Percentiles rank a stretch among this genome's conserved stretches.
phyloP scores from a whole-genome alignment of 2,329 filamentous ascomycete genomes.

The Aurifilum marmelostoma region DNA sequence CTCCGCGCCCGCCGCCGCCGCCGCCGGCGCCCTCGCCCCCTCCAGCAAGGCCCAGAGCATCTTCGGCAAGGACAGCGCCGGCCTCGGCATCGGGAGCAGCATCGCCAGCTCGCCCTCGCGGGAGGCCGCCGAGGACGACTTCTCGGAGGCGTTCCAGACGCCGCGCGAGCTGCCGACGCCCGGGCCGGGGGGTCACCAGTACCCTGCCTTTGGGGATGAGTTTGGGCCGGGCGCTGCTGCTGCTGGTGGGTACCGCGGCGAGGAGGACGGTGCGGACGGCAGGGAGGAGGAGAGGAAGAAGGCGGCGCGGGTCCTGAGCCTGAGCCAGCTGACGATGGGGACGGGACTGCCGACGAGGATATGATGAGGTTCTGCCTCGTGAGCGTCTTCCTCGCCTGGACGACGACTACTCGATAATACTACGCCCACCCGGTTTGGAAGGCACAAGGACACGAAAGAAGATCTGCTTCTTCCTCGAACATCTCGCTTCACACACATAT shows the following conservation, averaged over 20 bases:
- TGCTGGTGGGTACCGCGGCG: constrained; percentile 29
- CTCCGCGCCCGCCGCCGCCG: not conserved
- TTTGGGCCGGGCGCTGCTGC: constrained; percentile 33
- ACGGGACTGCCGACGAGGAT: constrained; percentile 38
- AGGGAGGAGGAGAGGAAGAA: constrained; percentile 46
- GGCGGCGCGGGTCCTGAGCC: constrained; percentile 66
- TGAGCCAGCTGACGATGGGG: constrained; percentile 56
- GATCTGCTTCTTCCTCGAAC: not conserved
- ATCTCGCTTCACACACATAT: not conserved
- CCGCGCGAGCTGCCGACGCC: constrained; percentile 50
- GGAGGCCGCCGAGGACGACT: constrained; percentile 38
- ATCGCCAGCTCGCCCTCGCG: constrained; percentile 32
- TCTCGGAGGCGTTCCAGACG: constrained; percentile 56
- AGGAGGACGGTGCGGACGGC: constrained; percentile 36
- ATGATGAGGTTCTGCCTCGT: constrained; percentile 11
- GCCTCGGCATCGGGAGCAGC: constrained; percentile 16
- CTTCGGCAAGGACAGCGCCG: constrained; percentile 43
- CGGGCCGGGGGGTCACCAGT: constrained; percentile 34
- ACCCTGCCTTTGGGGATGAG: constrained; percentile 49
- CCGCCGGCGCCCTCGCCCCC: constrained; percentile 25
- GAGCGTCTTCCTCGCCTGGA: not conserved
- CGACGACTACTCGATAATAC: not conserved
- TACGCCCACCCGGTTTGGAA: no score
- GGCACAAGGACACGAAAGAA: not conserved
- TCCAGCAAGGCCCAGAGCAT: constrained; percentile 34